Evolutionary conservation across 2,329 filamentous ascomycete species (phyloP).

Genomic region (Akanthomyces lecanii): DNA sequence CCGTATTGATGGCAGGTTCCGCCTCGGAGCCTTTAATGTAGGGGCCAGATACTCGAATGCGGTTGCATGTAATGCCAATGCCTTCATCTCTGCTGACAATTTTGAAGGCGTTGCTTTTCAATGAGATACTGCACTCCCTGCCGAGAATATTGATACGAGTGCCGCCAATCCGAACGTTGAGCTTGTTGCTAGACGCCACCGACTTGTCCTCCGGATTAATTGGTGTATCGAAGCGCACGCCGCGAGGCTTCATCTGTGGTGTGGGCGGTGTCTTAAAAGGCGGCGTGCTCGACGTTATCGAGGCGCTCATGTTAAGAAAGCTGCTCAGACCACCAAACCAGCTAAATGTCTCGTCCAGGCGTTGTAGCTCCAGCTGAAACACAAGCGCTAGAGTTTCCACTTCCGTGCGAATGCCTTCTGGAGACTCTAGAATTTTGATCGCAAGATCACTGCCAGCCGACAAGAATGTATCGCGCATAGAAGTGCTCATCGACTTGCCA

Average conservation of each 20-base stretch:
- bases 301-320: conserved; percentile 81
- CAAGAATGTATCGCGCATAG: conserved; percentile 55
- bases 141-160: conserved; percentile 73
- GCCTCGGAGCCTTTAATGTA: conserved; percentile 49
- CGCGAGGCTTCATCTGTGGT: conserved; percentile 42
- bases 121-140: conserved; percentile 66
- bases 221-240: conserved; percentile 56
- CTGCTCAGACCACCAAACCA: conserved; percentile 91
- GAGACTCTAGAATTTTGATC: conserved; percentile 45
- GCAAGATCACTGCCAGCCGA: conserved; percentile 55
- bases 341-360: conserved; percentile 78
- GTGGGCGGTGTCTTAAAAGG: conserved; percentile 46
- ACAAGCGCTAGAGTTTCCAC: conserved; percentile 73
- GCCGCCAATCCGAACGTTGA: conserved; percentile 73
- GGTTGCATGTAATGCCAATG: conserved; percentile 68
- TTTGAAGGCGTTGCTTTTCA: conserved; percentile 80
- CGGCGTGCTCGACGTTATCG: conserved; percentile 64
- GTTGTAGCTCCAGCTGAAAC: conserved; percentile 71
- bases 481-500: conserved; percentile 53
- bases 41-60: conserved; percentile 71
- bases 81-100: conserved; percentile 70
- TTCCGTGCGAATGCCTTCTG: conserved; percentile 49
- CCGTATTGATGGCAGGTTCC: conserved; percentile 58
- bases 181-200: conserved; percentile 55
- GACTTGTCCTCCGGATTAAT: conserved; percentile 46